Conservation (phyloP, 805 yeast species). For the Candida yuanshanica region DNA sequence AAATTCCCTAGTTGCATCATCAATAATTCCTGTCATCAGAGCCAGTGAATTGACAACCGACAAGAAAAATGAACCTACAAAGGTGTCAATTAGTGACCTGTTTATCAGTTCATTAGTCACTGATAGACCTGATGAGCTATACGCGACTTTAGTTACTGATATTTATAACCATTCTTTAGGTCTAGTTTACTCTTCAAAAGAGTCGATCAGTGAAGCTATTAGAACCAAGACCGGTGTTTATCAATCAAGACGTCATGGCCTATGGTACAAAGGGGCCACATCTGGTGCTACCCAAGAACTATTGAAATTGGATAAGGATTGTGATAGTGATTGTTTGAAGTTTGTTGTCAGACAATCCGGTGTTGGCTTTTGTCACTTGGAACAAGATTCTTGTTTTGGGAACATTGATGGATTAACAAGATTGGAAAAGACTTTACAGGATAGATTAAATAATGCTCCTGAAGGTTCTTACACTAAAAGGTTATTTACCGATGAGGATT, state of each 20-base stretch:
- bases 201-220: constrained; percentile 78
- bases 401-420: constrained; percentile 57
- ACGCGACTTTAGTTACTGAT: constrained; percentile 77
- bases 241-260: constrained; percentile 85
- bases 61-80: constrained; percentile 8
- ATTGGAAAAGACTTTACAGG: constrained; percentile 60
- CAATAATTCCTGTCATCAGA: constrained; percentile 21
- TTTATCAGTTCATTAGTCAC: constrained; percentile 54
- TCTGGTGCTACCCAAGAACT: constrained; percentile 93
- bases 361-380: constrained; percentile 88
- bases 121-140: constrained; percentile 84
- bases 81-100: constrained; percentile 35
- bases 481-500: constrained; percentile 67
- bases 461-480: constrained; percentile 93
- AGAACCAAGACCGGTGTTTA: constrained; percentile 83
- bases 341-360: constrained; percentile 83
- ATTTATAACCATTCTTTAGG: constrained; percentile 71
- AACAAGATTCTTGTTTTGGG: constrained; percentile 79
- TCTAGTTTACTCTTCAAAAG: constrained; percentile 81
- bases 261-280: constrained; percentile 95
- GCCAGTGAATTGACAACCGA: constrained; percentile 17
- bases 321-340: constrained; percentile 89
- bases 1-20: constrained; percentile 17
- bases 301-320: constrained; percentile 64
- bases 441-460: constrained; percentile 67